Percentiles rank a stretch among this genome's conserved stretches.
Evolutionary conservation across 2,329 filamentous ascomycete genomes (phyloP).

Genomic region (Ophioceras dolichostomum): DNA sequence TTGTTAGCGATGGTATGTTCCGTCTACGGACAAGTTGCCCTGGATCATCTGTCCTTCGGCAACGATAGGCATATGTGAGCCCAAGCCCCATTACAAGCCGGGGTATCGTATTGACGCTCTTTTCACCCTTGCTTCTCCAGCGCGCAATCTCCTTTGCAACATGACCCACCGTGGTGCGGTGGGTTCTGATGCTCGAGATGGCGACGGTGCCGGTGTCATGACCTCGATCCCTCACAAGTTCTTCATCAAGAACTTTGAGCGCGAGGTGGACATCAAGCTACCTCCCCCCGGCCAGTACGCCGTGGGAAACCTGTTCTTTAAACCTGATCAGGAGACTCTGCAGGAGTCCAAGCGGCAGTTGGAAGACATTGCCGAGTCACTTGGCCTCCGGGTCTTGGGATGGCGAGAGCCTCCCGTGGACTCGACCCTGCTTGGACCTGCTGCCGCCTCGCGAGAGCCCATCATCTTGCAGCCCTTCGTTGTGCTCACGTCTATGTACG

Average conservation of each 20-base stretch:
- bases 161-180: slow-evolving; percentile 99
- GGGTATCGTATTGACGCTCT: neutral
- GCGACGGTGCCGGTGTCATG: slow-evolving; percentile 98
- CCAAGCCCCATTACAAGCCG: neutral
- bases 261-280: slow-evolving; percentile 76
- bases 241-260: slow-evolving; percentile 96
- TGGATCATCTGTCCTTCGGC: neutral
- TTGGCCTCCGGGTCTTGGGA: slow-evolving; percentile 83
- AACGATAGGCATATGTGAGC: neutral
- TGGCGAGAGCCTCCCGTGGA: slow-evolving; percentile 95
- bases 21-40: too few relatives aligned
- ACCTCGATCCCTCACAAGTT: slow-evolving; percentile 97
- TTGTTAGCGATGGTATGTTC: slow-evolving; percentile 85
- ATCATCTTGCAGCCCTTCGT: slow-evolving; percentile 94
- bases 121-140: slow-evolving; percentile 27
- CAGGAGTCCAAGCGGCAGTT: slow-evolving; percentile 86
- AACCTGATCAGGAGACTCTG: slow-evolving; percentile 82
- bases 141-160: slow-evolving; percentile 92
- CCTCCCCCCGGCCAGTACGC: slow-evolving; percentile 89
- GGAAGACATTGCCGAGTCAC: slow-evolving; percentile 80
- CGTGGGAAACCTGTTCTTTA: slow-evolving; percentile 96
- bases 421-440: slow-evolving; percentile 83
- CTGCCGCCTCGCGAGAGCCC: slow-evolving; percentile 86
- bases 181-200: slow-evolving; percentile 93
- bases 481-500: slow-evolving; percentile 76